phyloP scores from a whole-genome alignment of 768 basidiomycete species.

The Lepiota venenata region DNA sequence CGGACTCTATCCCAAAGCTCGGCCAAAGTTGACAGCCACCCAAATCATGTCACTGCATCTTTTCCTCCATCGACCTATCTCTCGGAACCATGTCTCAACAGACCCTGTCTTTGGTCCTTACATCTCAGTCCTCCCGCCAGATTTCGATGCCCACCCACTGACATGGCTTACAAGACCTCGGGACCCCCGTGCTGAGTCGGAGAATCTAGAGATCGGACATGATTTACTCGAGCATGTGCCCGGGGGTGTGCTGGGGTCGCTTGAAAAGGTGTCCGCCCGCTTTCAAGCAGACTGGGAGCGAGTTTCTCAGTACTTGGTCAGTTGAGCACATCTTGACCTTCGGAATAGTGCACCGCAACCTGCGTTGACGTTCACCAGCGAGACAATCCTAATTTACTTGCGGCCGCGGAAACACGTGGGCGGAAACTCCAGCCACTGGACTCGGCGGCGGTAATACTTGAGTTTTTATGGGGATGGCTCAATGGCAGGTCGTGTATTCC shows the following conservation, averaged over 20 bases:
- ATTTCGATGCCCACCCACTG: slow-evolving; percentile 82
- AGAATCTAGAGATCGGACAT: slow-evolving; percentile 3
- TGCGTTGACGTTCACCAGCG: slow-evolving; percentile 18
- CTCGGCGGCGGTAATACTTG: slow-evolving; percentile 25
- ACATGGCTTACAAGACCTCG: slow-evolving; percentile 53
- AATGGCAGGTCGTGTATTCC: slow-evolving; percentile 53
- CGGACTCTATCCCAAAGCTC: slow-evolving; percentile 47
- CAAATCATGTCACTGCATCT: slow-evolving; percentile 85
- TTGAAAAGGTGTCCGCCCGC: slow-evolving; percentile 40
- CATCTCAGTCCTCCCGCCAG: slow-evolving; percentile 68
- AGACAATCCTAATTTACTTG: slow-evolving; percentile 11
- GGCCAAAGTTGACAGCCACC: slow-evolving; percentile 47
- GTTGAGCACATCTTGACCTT: slow-evolving; percentile 20
- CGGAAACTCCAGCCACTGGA: slow-evolving; percentile 3
- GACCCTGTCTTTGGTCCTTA: slow-evolving; percentile 72
- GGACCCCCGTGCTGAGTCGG: not conserved
- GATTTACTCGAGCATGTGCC: slow-evolving; percentile 46
- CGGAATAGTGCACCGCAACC: not conserved
- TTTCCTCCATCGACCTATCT: slow-evolving; percentile 55
- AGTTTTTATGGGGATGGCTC: slow-evolving; percentile 90
- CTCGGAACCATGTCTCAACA: slow-evolving; percentile 28
- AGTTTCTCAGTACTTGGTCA: slow-evolving; percentile 50
- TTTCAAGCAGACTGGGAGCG: slow-evolving; percentile 60
- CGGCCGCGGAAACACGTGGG: slow-evolving; percentile 5
- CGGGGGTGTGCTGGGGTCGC: slow-evolving; percentile 34